Evolutionary conservation across 2,329 filamentous ascomycete species (phyloP).

Genomic region (Fusarium cicatricum): DNA sequence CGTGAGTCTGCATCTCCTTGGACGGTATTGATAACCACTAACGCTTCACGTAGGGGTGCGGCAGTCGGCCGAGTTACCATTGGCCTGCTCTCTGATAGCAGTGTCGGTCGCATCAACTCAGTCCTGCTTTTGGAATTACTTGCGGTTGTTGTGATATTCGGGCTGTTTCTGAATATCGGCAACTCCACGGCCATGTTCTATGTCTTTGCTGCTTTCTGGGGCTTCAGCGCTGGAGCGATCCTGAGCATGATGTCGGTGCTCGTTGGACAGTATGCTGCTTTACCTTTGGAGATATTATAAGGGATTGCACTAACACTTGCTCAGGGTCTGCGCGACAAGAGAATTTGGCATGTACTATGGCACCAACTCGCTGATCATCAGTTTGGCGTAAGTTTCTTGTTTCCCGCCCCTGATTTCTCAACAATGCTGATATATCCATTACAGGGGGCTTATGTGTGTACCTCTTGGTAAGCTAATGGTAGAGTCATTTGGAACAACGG

Average conservation of each 20-base stretch:
- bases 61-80: constrained; percentile 4
- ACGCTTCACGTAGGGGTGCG: constrained; percentile 2
- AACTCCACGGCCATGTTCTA: constrained; percentile 1
- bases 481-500: neutral
- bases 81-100: constrained; percentile 1
- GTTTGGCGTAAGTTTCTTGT: constrained; percentile 10
- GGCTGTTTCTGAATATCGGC: constrained; percentile 7
- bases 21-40: neutral
- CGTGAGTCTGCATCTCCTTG: neutral
- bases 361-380: constrained; percentile 3
- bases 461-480: neutral
- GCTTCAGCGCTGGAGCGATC: constrained; percentile 7
- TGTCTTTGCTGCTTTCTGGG: constrained; percentile 6
- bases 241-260: constrained; percentile 9
- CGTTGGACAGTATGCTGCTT: constrained; percentile 6
- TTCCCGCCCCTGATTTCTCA: neutral
- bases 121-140: constrained; percentile 5
- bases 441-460: neutral
- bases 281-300: neutral
- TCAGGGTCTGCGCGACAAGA: constrained; percentile 2
- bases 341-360: constrained; percentile 16
- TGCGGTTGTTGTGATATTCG: constrained; percentile 3
- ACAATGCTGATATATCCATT: neutral
- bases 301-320: neutral
- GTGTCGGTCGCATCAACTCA: constrained; percentile 16